These are phyloP conservation scores for Trifolium pratense DNA, from an alignment of 306 rosid genomes.

Conservation along the genomic window DNA sequence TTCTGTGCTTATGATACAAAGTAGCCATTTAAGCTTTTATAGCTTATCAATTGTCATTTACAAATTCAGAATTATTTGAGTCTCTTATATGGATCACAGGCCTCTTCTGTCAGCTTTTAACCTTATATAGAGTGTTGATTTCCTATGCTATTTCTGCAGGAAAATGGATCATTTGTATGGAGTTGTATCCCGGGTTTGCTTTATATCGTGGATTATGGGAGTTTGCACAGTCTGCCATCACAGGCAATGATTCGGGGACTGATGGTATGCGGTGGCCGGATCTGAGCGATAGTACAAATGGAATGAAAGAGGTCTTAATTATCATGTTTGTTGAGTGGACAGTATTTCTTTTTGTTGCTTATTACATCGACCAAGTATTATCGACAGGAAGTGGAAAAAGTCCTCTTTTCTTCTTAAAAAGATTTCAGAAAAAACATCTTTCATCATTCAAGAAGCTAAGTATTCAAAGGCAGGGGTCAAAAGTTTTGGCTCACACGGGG, in stretches of 20 bases:
- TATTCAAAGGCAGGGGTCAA: slow-evolving; percentile 57
- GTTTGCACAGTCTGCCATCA: slow-evolving; percentile 55
- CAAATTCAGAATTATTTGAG: slow-evolving; percentile 3
- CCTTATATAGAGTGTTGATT: slow-evolving; percentile 27
- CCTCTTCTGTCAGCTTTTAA: slow-evolving; percentile 28
- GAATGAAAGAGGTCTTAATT: slow-evolving; percentile 70
- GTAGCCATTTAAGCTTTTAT: slow-evolving; percentile 5
- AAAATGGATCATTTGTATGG: slow-evolving; percentile 60
- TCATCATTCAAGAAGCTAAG: slow-evolving; percentile 48
- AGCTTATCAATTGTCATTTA: neutral
- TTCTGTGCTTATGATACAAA: neutral
- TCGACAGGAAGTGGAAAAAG: slow-evolving; percentile 62
- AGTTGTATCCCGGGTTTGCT: slow-evolving; percentile 83
- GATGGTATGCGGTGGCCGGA: slow-evolving; percentile 77
- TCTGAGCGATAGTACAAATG: slow-evolving; percentile 57
- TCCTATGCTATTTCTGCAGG: slow-evolving; percentile 51
- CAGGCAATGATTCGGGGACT: slow-evolving; percentile 45
- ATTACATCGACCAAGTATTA: slow-evolving; percentile 64
- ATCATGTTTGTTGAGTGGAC: slow-evolving; percentile 80
- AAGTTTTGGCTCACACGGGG: slow-evolving; percentile 63
- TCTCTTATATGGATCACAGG: slow-evolving; percentile 23
- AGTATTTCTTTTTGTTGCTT: slow-evolving; percentile 57
- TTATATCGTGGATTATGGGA: slow-evolving; percentile 81
- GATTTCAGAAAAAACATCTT: slow-evolving; percentile 49
- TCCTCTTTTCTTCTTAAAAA: slow-evolving; percentile 63